phyloP scores from a whole-genome alignment of 2,329 filamentous ascomycete genomes.

The Myriosclerotinia curreyana region DNA sequence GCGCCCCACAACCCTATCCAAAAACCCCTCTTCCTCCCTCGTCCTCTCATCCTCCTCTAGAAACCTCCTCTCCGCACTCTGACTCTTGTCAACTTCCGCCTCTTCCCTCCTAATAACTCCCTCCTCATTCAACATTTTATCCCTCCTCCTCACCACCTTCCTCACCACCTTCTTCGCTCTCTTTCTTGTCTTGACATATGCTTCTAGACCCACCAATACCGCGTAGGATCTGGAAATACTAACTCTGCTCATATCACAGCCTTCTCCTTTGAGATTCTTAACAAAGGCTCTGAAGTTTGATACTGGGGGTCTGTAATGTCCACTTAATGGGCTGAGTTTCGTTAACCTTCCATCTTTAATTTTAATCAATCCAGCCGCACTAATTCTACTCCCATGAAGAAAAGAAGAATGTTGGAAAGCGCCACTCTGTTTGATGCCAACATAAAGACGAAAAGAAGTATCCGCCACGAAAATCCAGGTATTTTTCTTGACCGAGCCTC shows the following conservation, averaged over 20 bases:
- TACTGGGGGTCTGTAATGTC: slow-evolving; percentile 78
- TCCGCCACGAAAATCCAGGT: slow-evolving; percentile 95
- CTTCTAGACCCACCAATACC: slow-evolving; percentile 77
- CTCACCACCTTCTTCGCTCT: slow-evolving; percentile 53
- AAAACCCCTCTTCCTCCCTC: background rate
- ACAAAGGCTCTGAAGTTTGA: slow-evolving; percentile 83
- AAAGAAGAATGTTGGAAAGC: slow-evolving; percentile 92
- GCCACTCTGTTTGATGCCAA: slow-evolving; percentile 85
- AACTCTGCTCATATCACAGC: slow-evolving; percentile 75
- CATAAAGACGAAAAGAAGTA: slow-evolving; percentile 78
- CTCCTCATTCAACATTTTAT: slow-evolving; percentile 4
- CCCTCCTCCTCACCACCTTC: slow-evolving; percentile 13
- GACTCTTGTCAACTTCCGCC: background rate
- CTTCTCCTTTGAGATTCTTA: slow-evolving; percentile 64
- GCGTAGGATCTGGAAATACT: slow-evolving; percentile 80
- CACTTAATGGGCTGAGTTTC: slow-evolving; percentile 67
- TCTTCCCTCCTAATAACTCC: background rate
- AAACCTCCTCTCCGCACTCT: slow-evolving; percentile 6
- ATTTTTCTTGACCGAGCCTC: slow-evolving; percentile 77
- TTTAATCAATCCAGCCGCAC: slow-evolving; percentile 79
- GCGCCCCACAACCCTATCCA: slow-evolving; percentile 7
- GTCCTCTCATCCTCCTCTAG: background rate
- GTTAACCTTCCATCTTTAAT: slow-evolving; percentile 77
- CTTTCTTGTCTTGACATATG: slow-evolving; percentile 65
- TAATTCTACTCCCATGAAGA: slow-evolving; percentile 76